These are phyloP conservation scores for Penicillium paxilli DNA, from an alignment of 495 filamentous ascomycete species.

Conservation along the genomic window DNA sequence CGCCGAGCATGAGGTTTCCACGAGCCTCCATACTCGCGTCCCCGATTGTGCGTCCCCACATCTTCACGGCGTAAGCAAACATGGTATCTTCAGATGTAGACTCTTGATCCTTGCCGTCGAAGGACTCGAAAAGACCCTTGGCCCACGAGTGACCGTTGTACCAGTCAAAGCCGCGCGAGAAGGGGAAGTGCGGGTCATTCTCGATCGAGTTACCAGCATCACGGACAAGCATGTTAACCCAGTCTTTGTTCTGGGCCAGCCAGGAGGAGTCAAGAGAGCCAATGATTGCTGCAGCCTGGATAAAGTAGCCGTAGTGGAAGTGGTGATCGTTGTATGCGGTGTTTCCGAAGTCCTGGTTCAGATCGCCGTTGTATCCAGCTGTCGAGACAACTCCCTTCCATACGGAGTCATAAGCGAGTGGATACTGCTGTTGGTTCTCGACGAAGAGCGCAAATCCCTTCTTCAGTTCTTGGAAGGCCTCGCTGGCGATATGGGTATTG, in stretches of 20 bases:
- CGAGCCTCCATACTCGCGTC: constrained; percentile 83
- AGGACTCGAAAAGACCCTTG: constrained; percentile 88
- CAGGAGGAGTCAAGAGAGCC: constrained; percentile 76
- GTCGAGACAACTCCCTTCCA: constrained; percentile 89
- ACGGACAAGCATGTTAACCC: constrained; percentile 76
- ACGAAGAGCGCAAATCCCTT: constrained; percentile 73
- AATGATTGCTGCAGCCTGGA: constrained; percentile 85
- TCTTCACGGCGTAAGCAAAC: constrained; percentile 86
- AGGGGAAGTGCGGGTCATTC: constrained; percentile 76
- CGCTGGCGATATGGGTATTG: constrained; percentile 57
- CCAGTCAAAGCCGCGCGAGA: constrained; percentile 89
- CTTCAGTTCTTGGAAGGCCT: constrained; percentile 69
- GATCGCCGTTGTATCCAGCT: constrained; percentile 74
- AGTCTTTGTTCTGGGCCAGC: constrained; percentile 71
- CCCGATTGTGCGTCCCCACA: constrained; percentile 81
- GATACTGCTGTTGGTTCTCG: constrained; percentile 73
- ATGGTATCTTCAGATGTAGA: constrained; percentile 88
- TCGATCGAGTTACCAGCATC: constrained; percentile 76
- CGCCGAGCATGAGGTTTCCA: constrained; percentile 79
- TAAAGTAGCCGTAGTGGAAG: constrained; percentile 89
- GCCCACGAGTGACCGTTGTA: constrained; percentile 96
- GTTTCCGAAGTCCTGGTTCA: constrained; percentile 77
- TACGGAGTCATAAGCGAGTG: constrained; percentile 75
- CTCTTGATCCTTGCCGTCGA: constrained; percentile 91
- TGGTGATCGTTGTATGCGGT: constrained; percentile 95